A percentile compares a stretch with the other conserved stretches of the same genome.
Conservation (phyloP, 345 rosid species). For the Corchorus capsularis region DNA sequence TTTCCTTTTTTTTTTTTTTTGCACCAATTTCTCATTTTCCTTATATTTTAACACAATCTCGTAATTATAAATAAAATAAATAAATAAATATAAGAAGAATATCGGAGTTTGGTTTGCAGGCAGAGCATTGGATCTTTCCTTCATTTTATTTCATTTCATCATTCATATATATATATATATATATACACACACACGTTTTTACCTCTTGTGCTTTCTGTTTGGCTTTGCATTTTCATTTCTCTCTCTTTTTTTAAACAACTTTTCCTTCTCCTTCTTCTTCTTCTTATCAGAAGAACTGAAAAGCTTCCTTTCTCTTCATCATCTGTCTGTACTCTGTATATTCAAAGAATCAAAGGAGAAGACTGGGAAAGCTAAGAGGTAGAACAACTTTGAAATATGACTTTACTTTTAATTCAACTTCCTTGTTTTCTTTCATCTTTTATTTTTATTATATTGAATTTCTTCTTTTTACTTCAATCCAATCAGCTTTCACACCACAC, state of each 20-base stretch:
- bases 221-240: too few relatives aligned
- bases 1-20: too few relatives aligned
- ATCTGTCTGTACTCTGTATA: not conserved
- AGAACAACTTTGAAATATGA: not conserved
- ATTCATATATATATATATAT: too few relatives aligned
- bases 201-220: not conserved
- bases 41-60: too few relatives aligned
- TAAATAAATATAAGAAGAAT: not conserved
- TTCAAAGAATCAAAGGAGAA: not conserved
- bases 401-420: not conserved
- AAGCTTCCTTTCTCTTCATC: not conserved
- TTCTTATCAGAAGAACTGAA: not conserved
- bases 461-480: not conserved
- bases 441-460: not conserved
- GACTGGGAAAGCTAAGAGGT: conserved; percentile 12
- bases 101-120: not conserved
- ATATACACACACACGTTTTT: conserved; percentile 21
- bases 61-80: not conserved
- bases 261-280: not conserved
- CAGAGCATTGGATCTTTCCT: conserved; percentile 26
- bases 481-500: not conserved
- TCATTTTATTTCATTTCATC: not conserved
- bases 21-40: not conserved
- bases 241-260: not conserved
- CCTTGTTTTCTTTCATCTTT: not conserved